Base-by-base conservation (phyloP, 352 stramenopile genomes). In the Phytophthora nicotianae region DNA sequence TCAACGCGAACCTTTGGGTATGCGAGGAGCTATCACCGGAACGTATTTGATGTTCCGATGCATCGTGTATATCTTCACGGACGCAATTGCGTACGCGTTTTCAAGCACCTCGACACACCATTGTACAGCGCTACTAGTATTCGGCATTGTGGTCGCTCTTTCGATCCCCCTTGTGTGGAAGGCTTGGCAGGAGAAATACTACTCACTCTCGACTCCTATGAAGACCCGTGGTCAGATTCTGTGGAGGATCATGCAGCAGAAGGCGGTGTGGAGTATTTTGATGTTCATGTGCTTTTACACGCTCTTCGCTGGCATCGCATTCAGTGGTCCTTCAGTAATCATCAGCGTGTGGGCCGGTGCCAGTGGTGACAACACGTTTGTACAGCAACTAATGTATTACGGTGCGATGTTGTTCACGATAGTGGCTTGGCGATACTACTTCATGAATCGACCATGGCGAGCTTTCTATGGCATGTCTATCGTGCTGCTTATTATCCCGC, bases 121-220 rank as follows among this genome's bases (percentile, higher is more conserved):
- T 10, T 58, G 52, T 6, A 62, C 54, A 5, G 54, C 56, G 20
- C 27, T 77, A 5, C 21, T 83, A 19, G 33, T 78, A 6, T 75
- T 77, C 11, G 74, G 60, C 11, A n/a, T 79, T 14, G 19, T 81
- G 17, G 70, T 69, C 19, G 32, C 58, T 2, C 2, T 72, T 14
- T 62, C 77, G 5, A 51, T 80, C 8, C 77, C 74, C 1, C 20
- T 86, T 1, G 62, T 83, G 17, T 56, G 63, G 32, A 65, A 65
- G 24, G 73, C 61, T 42, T 86, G 74, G 74, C 40, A 81, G 0
- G 76, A 86, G 26, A 68, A 83, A n/a, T n/a, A n/a, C n/a, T n/a
- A n/a, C n/a, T n/a, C n/a, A n/a, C n/a, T n/a, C n/a, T n/a, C n/a
- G n/a, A n/a, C n/a, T n/a, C n/a, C n/a, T n/a, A n/a, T 6, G 60